Evolutionary conservation across 2,329 filamentous ascomycete genomes (phyloP), one percentile per base, ranked within the genome.

Genomic region (Xylaria sp.): DNA sequence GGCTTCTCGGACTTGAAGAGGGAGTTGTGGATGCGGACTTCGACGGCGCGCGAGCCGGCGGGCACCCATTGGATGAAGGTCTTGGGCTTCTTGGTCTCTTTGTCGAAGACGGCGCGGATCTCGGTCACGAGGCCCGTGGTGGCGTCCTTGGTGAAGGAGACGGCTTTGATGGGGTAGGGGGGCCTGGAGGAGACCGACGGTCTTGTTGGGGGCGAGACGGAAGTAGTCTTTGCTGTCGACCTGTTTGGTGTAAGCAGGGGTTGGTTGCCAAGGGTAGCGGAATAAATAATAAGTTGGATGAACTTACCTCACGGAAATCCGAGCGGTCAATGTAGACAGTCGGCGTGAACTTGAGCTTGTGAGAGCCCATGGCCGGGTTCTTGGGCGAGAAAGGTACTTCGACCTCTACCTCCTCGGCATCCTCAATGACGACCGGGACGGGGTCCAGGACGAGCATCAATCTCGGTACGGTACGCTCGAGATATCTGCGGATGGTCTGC

Each of bases 11-110:
- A 91, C 73, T 91, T 92, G 83, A 97, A 97, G 0, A 97, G 82
- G 2, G 85, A 79, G 72, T 91, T 90, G 76, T 94, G 88, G 52
- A 94, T 80, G 60, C 92, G 88, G 48, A 86, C 89, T 73, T 92
- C 89, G 10, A 88, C 87, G 65, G 85, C 85, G 11, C 80, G 80
- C 0, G 87, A 83, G 1, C 84, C 87, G 46, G 86, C 84, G 4
- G 86, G 85, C 4, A 96, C 90, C 93, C 93, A 97, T 71, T 96
- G 92, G 72, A 97, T 96, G 71, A 85, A 90, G 1, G 91, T 87
- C 77, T 95, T 93, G 48, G 88, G 85, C 68, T 85, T 83, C 70
- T 87, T 86, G 16, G 81, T 83, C 62, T 90, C 88, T 60, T 88
- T 89, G 63, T 90, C 88, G 57, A 86, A 86, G 18, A 81, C 80